Percentiles rank a stretch among this genome's conserved stretches.
Conservation (phyloP, 164 flowering plant genomes). For the Brasenia schreberi region DNA sequence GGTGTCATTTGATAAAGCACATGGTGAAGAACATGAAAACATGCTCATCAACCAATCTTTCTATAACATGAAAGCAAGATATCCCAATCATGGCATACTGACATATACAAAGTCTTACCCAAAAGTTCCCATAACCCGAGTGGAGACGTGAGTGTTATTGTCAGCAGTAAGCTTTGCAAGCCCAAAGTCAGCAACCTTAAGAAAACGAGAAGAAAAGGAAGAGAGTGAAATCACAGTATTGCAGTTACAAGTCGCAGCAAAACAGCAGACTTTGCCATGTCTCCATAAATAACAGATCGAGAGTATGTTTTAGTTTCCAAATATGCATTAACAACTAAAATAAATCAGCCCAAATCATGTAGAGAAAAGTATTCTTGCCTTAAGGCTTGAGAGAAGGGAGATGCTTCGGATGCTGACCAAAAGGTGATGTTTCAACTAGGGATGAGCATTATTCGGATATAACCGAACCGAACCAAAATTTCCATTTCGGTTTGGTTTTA, state of each 20-base stretch:
- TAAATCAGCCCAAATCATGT: not conserved
- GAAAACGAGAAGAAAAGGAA: slow-evolving; percentile 5
- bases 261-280: no score
- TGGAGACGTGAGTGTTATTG: slow-evolving; percentile 79
- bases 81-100: no score
- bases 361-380: not conserved
- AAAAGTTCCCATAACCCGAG: slow-evolving; percentile 97
- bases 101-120: slow-evolving; percentile 32
- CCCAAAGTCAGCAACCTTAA: slow-evolving; percentile 95
- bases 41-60: no score
- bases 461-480: no score
- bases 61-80: no score
- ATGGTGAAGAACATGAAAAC: no score
- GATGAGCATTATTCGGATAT: no score
- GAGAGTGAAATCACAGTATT: not conserved
- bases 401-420: not conserved
- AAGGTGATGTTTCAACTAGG: no score
- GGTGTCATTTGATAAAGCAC: no score
- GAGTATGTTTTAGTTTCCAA: not conserved
- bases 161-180: slow-evolving; percentile 86
- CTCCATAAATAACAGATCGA: not conserved
- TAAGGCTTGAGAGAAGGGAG: not conserved
- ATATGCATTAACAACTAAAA: not conserved
- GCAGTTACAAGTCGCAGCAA: not conserved
- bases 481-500: no score